Evolutionary conservation across 1,284 basidiomycete genomes (phyloP).

Genomic region (Athelia sp.): DNA sequence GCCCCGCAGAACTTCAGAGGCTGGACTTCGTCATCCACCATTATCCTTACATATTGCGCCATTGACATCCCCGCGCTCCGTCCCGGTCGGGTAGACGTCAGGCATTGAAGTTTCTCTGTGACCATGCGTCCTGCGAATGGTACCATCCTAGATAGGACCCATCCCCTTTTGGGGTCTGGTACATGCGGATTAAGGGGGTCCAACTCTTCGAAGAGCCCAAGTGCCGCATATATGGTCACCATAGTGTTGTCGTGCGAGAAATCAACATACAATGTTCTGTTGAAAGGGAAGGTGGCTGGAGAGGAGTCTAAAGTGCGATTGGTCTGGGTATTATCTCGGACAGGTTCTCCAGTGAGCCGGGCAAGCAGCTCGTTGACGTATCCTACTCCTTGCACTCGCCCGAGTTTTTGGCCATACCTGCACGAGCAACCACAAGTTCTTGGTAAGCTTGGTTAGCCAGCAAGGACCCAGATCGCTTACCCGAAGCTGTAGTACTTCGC

Average conservation of each 20-base stretch:
- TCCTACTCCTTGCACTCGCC: conserved; percentile 74
- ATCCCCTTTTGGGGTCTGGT: conserved; percentile 41
- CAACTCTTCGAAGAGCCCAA: conserved; percentile 57
- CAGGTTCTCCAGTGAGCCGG: conserved; percentile 58
- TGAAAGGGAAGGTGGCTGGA: conserved; percentile 68
- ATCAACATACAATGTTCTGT: conserved; percentile 64
- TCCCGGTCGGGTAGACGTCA: conserved; percentile 10
- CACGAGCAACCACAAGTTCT: neutral
- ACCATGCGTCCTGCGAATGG: conserved; percentile 65
- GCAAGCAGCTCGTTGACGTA: conserved; percentile 83
- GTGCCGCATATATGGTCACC: conserved; percentile 69
- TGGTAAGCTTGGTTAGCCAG: neutral
- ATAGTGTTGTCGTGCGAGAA: conserved; percentile 84
- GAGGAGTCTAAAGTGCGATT: conserved; percentile 72
- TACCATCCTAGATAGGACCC: conserved; percentile 54
- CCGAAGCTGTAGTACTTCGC: conserved; percentile 76
- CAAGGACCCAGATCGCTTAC: conserved; percentile 31
- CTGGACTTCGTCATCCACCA: conserved; percentile 67
- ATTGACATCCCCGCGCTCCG: conserved; percentile 13
- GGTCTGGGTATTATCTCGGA: conserved; percentile 69
- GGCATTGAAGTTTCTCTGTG: conserved; percentile 54
- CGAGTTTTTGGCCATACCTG: conserved; percentile 64
- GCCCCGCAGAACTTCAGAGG: conserved; percentile 57
- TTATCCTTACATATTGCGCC: conserved; percentile 48
- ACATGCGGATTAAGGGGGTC: conserved; percentile 34